Evolutionary conservation across 2,329 filamentous ascomycete species (phyloP), one percentile per base, ranked within the genome.

Genomic region (Epicoccum sorghinum): DNA sequence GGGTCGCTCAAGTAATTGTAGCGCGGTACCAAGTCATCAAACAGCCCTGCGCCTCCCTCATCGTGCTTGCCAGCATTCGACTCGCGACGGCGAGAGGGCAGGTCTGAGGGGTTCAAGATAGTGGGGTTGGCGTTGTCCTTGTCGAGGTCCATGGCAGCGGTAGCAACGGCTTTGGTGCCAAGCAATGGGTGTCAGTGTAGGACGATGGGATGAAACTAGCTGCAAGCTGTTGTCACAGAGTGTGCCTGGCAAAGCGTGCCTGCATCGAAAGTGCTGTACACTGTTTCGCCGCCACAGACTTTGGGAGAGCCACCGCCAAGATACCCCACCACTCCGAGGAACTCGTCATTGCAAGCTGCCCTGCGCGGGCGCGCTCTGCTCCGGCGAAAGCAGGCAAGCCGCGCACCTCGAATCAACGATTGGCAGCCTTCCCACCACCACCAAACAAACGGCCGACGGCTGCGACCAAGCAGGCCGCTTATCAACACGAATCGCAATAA

Each of bases 101-200:
- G 86, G 77, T 98, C 91, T 38, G 91, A 90, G 47, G 87, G 84
- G 77, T 88, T 96, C 68, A 98, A 80, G 71, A 99, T 93, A 60
- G 91, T 96, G 49, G 95, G 95, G 79, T 99, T 98, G 61, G 90
- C 91, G 77, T 96, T 96, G 68, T 82, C 78, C 70, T 81, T 80
- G 70, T 78, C 74, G 66, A 72, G 70, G 65, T 80, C 75, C 74
- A 77, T 77, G 7, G 13, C 4, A 58, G 57, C 59, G 59, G 55
- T 49, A 41, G 54, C 49, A 36, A 40, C 45, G 27, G 40, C 36
- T 46, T 38, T 18, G n/a, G 25, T 49, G 49, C 54, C 51, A 47
- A 51, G 59, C 40, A 32, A 36, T 37, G 42, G 32, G 36, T 39
- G 41, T 38, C n/a, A 38, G 41, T 22, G 23, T 42, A 22, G 47